A percentile compares a stretch with the other conserved stretches of the same genome.
Evolutionary conservation across 129 eudicot genomes (phyloP).

Genomic region (Deinandra increscens): DNA sequence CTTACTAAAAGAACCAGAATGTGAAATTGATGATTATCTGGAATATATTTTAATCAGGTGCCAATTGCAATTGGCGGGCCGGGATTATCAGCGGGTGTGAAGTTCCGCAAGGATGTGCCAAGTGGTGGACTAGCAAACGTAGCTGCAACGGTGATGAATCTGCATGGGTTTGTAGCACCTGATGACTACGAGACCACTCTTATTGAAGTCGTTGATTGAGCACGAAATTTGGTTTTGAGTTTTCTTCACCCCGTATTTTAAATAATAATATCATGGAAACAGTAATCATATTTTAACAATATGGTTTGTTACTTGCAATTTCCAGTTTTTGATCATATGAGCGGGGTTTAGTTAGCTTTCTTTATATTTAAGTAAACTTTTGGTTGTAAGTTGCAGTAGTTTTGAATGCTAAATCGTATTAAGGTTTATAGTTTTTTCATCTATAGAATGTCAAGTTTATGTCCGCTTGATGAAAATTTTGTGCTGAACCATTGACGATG

Average conservation of each 20-base stretch:
- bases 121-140: conserved; percentile 82
- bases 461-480: too few species aligned
- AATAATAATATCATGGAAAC: conserved; percentile 26
- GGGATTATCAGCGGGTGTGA: conserved; percentile 67
- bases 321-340: conserved; percentile 22
- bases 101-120: conserved; percentile 77
- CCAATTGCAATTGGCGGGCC: conserved; percentile 97
- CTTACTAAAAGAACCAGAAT: background rate
- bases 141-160: conserved; percentile 90
- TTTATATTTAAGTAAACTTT: conserved; percentile 4
- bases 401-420: too few species aligned
- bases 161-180: conserved; percentile 90
- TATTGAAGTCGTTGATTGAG: conserved; percentile 68
- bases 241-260: background rate
- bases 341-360: conserved; percentile 15
- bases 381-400: conserved; percentile 3
- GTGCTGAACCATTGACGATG: too few species aligned
- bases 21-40: background rate
- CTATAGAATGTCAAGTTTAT: too few species aligned
- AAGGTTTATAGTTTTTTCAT: too few species aligned
- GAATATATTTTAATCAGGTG: conserved; percentile 42
- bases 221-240: background rate
- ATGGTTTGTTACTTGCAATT: conserved; percentile 17
- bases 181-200: conserved; percentile 84
- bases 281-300: background rate